Evolutionary conservation across 306 rosid genomes (phyloP), one percentile per base, ranked within the genome.

Genomic region (Neltuma alba): DNA sequence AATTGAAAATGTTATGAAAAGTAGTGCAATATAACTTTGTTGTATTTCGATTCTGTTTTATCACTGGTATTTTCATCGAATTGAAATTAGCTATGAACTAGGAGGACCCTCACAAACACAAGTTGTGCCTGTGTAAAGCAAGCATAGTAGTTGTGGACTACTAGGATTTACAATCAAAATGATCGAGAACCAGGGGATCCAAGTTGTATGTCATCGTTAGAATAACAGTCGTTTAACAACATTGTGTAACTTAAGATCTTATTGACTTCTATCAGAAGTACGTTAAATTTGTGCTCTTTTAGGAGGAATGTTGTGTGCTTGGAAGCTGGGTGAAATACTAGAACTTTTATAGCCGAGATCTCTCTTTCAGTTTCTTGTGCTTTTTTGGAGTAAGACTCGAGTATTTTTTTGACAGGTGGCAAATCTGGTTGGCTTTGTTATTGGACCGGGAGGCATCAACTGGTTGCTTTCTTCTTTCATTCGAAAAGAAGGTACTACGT

Each of bases 361-460:
- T 64, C 28, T 64, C 28, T 62, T 3, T 23, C n/a, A 28, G 25
- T 62, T 62, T 62, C 13, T 33, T 61, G 2, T 55, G 21, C 45
- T 9, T n/a, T 54, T 34, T 20, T 33, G 11, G 60, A 48, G 30
- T n/a, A 13, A 41, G 25, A 69, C 52, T 20, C 6, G 1, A 12
- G 30, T 31, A 28, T 66, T 78, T 64, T 62, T 21, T 88, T 75
- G 79, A 82, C 76, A 95, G 98, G 94, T 92, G 73, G 98, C 96
- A 55, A 95, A 95, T 85, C 91, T 95, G 73, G 94, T 92, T 83
- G 99, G 98, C 60, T 95, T 89, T 84, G 98, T 95, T 71, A 85
- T 92, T 78, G 97, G 98, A 76, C 96, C 96, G 42, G 82, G 88
- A 1, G 92, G 98, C 72, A 81, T 92, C 76, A 90, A 85, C 83